These are phyloP conservation scores for Podila horticola DNA, from an alignment of 192 early-diverging fungal species.

Conservation along the genomic window DNA sequence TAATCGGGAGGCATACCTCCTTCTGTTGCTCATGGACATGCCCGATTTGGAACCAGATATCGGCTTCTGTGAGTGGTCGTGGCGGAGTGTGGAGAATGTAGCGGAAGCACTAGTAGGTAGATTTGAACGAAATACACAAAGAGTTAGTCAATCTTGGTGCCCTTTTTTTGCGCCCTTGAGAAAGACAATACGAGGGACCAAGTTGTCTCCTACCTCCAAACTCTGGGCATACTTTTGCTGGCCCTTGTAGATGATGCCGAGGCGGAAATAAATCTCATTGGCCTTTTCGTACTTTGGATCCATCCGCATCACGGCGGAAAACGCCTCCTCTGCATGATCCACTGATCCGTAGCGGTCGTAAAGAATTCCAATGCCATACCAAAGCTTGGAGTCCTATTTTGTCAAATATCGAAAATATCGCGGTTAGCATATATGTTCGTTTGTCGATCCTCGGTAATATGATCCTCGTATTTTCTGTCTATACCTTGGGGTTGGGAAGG, in stretches of 20 bases:
- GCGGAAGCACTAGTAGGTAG: slow-evolving; percentile 79
- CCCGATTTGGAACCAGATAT: slow-evolving; percentile 99
- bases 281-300: slow-evolving; percentile 97
- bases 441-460: neutral
- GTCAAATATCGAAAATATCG: neutral
- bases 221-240: slow-evolving; percentile 80
- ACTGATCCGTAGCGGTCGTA: slow-evolving; percentile 98
- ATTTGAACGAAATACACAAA: neutral
- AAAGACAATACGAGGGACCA: neutral
- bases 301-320: slow-evolving; percentile 93
- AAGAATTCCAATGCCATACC: slow-evolving; percentile 98
- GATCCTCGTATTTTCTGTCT: neutral
- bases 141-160: neutral
- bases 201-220: slow-evolving; percentile 62
- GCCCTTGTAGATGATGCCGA: slow-evolving; percentile 98
- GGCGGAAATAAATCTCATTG: slow-evolving; percentile 96
- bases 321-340: slow-evolving; percentile 97
- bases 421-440: neutral
- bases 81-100: slow-evolving; percentile 90
- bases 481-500: slow-evolving; percentile 88
- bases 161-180: neutral
- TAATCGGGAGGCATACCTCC: slow-evolving; percentile 63
- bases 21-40: slow-evolving; percentile 96
- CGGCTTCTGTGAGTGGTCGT: slow-evolving; percentile 92
- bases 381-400: slow-evolving; percentile 92